Base-by-base conservation (phyloP, 371 early-diverging fungal species). In the Rhizopus delemar region DNA sequence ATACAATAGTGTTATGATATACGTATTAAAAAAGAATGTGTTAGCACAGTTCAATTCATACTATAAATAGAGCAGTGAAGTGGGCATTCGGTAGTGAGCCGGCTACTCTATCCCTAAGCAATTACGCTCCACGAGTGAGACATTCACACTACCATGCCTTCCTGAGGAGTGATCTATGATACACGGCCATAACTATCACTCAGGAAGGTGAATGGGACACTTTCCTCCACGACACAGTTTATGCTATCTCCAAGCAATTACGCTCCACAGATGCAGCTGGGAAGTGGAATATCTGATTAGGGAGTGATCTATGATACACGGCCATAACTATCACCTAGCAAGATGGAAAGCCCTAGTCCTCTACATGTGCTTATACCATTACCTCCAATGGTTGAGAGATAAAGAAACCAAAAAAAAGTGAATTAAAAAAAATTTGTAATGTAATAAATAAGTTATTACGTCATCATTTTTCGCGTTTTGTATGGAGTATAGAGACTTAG, bases 251-350 rank as follows among this genome's bases (percentile, higher is more conserved):
- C 46, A 46, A 45, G 55, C 46, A 55, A 55, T 55, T 46, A 55
- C 55, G 55, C 46, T 45, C 55, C 55, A 34, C 55, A 41, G 41
- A 41, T 41, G 41, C 41, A 41, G 41, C n/a, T 13, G 41, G 41
- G 41, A n/a, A 41, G 55, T 54, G 55, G 22, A 31, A 45, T 45
- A 45, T 33, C 45, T 34, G n/a, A 3, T 45, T 54, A 31, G 31
- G 46, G 55, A 55, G 55, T 55, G 55, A 55, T 55, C 55, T 55
- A 55, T 45, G 55, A 45, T 55, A n/a, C n/a, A n/a, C n/a, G n/a
- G n/a, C n/a, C n/a, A n/a, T n/a, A n/a, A 54, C 55, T 54, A 54
- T 54, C 46, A 54, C 55, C 43, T 32, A 54, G 45, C 43, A 43
- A 54, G 55, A 41, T 54, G 55, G 43, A 45, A 33, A 41, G 41